Base-by-base conservation (phyloP, 2,329 filamentous ascomycete genomes). In the Monilinia fructicola region DNA sequence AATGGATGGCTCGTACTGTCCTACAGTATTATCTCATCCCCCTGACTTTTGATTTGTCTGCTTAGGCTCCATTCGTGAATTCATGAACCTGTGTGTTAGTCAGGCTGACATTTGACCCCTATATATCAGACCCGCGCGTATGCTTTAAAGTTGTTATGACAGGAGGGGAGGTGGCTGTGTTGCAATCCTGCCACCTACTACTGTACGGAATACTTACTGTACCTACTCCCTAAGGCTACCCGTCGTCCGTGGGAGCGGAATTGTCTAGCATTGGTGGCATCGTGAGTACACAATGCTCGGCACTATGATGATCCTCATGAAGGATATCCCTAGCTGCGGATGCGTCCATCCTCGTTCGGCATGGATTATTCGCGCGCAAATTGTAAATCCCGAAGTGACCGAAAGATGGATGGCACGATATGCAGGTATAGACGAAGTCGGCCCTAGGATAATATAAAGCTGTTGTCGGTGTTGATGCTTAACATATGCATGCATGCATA, bases 101-200 rank as follows among this genome's bases (percentile, higher is more conserved):
- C 42, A 48, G 42, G 16, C 42, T 48, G 42, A 48, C 56, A n/a
- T 11, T 23, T 48, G 28, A 23, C 56, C 56, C 56, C 56, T 59
- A 59, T 59, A 9, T 28, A 40, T 59, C 18, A 59, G 26, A 31
- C 31, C 31, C 31, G 31, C 31, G 31, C 31, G 31, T 7, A 35
- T 35, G 31, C 31, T 35, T 35, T 7, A 35, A 35, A 35, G 31
- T 35, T 35, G 31, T 35, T 35, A 35, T 35, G 31, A 35, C 9
- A 7, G 31, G 31, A 35, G 31, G 31, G 31, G 31, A 35, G 31
- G 31, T 35, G 31, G 31, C 31, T 35, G 55, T 23, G 46, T 7
- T n/a, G 46, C 10, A 50, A n/a, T 23, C 46, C 12, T 50, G 9
- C 46, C 21, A 50, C 31, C 46, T 46, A 42, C 11, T 42, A 16